Percentiles rank a stretch among this genome's conserved stretches.
Conservation (phyloP, 371 early-diverging fungal genomes). For the Apophysomyces ossiformis region DNA sequence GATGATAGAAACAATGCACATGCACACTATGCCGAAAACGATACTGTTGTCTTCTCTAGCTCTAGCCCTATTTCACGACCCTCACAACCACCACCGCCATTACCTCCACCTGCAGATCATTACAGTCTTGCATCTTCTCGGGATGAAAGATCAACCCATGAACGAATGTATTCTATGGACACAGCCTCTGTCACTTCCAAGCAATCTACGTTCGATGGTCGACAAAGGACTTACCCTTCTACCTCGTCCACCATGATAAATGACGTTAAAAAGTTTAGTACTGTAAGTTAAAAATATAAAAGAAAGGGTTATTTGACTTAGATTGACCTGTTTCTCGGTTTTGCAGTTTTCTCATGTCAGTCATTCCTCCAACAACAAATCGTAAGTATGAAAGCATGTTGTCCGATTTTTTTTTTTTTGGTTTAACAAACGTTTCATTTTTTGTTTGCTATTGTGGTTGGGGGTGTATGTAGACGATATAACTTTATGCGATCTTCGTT, state of each 20-base stretch:
- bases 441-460: background rate
- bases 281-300: background rate
- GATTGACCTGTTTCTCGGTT: background rate
- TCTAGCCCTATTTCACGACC: background rate
- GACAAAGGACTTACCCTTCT: background rate
- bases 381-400: slow-evolving; percentile 12
- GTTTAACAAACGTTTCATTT: background rate
- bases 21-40: background rate
- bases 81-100: background rate
- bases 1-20: background rate
- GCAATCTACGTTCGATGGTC: background rate
- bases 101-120: slow-evolving; percentile 5
- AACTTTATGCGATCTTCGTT: slow-evolving; percentile 22
- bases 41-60: background rate
- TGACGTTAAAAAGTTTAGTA: background rate
- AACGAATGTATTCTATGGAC: background rate
- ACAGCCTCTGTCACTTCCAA: background rate
- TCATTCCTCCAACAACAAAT: background rate
- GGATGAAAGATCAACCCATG: background rate
- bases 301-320: no score
- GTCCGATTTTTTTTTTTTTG: background rate
- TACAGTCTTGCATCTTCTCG: background rate
- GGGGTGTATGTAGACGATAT: slow-evolving; percentile 6
- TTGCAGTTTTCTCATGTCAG: background rate
- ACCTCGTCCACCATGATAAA: background rate